A percentile compares a stretch with the other conserved stretches of the same genome.
Evolutionary conservation across 2,329 filamentous ascomycete species (phyloP).

Genomic region (Dothideomycetidae sp.): DNA sequence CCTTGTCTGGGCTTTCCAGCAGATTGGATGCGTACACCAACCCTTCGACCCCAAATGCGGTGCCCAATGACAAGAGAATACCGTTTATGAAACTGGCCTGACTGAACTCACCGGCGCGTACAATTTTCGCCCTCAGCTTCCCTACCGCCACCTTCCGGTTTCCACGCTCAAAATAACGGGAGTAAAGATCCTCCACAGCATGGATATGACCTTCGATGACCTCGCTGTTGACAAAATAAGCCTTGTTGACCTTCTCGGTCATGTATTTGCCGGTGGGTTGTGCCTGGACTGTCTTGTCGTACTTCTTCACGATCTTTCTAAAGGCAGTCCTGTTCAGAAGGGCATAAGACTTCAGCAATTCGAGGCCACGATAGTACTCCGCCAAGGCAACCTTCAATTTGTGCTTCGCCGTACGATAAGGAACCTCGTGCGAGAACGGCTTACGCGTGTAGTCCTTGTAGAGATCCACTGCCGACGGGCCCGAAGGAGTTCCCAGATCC

Average conservation of each 20-base stretch:
- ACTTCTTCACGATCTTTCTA: conserved; percentile 97
- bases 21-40: conserved; percentile 26
- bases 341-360: conserved; percentile 83
- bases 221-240: conserved; percentile 85
- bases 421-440: conserved; percentile 40
- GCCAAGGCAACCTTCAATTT: conserved; percentile 85
- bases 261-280: conserved; percentile 68
- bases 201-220: conserved; percentile 67
- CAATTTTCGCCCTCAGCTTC: conserved; percentile 62
- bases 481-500: conserved; percentile 26
- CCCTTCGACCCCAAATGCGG: conserved; percentile 31
- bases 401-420: conserved; percentile 75
- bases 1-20: conserved; percentile 16
- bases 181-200: conserved; percentile 78
- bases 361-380: conserved; percentile 84
- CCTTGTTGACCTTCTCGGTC: conserved; percentile 77
- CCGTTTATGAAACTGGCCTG: conserved; percentile 46
- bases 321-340: conserved; percentile 85
- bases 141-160: conserved; percentile 83
- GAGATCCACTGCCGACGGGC: conserved; percentile 21
- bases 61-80: conserved; percentile 27
- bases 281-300: conserved; percentile 77
- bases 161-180: conserved; percentile 83
- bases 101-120: conserved; percentile 45
- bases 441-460: conserved; percentile 31